Percentiles rank a stretch among this genome's conserved stretches.
Evolutionary conservation across 768 basidiomycete genomes (phyloP).

Genomic region (Obba rivulosa): DNA sequence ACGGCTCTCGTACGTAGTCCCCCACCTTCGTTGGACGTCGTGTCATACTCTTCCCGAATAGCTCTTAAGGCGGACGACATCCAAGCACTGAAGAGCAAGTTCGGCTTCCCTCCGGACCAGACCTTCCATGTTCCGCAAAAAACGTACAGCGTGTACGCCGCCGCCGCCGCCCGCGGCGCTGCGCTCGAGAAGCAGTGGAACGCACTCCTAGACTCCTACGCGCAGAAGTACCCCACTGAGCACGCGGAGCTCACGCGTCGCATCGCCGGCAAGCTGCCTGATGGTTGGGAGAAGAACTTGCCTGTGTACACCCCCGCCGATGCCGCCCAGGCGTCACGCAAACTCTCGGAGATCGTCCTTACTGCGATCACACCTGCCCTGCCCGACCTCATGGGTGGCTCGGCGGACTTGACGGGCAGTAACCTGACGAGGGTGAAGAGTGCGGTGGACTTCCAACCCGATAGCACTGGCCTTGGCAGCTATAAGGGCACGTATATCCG

Average conservation of each 20-base stretch:
- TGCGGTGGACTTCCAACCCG: constrained; percentile 88
- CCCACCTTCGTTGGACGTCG: not conserved
- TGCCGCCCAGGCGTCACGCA: constrained; percentile 84
- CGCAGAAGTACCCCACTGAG: constrained; percentile 75
- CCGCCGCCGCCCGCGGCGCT: constrained; percentile 67
- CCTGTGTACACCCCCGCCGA: constrained; percentile 84
- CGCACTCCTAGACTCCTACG: constrained; percentile 59
- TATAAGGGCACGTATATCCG: constrained; percentile 90
- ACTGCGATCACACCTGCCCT: constrained; percentile 67
- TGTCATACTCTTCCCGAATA: constrained; percentile 21
- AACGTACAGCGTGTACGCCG: constrained; percentile 63
- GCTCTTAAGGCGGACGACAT: constrained; percentile 94
- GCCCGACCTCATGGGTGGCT: constrained; percentile 86
- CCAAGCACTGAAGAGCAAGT: constrained; percentile 73
- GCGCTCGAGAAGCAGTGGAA: constrained; percentile 74
- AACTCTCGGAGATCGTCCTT: constrained; percentile 87
- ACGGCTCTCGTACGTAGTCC: constrained; percentile 77
- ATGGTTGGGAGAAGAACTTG: constrained; percentile 80
- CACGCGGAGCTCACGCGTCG: constrained; percentile 84
- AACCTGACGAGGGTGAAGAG: constrained; percentile 87
- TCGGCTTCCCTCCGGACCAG: constrained; percentile 73
- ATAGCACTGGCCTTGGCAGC: constrained; percentile 74
- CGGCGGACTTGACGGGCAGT: constrained; percentile 88
- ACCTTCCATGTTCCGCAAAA: constrained; percentile 74
- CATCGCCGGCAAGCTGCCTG: constrained; percentile 76